A percentile compares a stretch with the other conserved stretches of the same genome.
phyloP scores from a whole-genome alignment of 2,329 filamentous ascomycete genomes.

The Ophiostoma australiae region DNA sequence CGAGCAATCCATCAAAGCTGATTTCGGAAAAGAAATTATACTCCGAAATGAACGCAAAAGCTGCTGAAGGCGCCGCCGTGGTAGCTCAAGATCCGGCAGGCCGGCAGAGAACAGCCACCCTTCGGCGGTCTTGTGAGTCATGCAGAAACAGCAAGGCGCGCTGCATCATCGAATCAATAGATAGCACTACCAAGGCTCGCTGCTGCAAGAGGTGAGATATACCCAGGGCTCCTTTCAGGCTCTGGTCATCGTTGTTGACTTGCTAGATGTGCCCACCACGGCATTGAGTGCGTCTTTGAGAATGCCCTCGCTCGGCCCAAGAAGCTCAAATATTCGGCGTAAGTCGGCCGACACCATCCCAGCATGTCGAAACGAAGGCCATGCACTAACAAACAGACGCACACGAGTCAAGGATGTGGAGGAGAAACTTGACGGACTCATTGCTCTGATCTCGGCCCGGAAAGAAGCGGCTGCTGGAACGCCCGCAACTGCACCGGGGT shows the following conservation, averaged over 20 bases:
- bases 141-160: constrained; percentile 29
- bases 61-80: not conserved
- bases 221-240: too few species aligned
- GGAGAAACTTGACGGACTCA: constrained; percentile 29
- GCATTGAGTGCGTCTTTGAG: constrained; percentile 28
- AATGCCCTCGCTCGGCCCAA: constrained; percentile 30
- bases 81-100: constrained; percentile 3
- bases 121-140: constrained; percentile 29
- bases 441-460: constrained; percentile 34
- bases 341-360: constrained; percentile 4
- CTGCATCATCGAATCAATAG: constrained; percentile 25
- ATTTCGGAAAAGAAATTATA: too few species aligned
- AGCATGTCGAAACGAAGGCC: not conserved
- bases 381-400: constrained; percentile 22
- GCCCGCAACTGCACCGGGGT: constrained; percentile 27
- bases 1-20: not conserved
- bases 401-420: constrained; percentile 29
- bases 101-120: constrained; percentile 26
- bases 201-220: constrained; percentile 26
- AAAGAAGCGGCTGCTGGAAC: constrained; percentile 26
- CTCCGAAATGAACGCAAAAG: not conserved
- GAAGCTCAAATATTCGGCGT: constrained; percentile 28
- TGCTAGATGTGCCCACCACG: constrained; percentile 24
- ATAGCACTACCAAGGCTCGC: constrained; percentile 2
- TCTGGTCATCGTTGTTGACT: not conserved